phyloP scores from a whole-genome alignment of 805 yeast species.

The Wickerhamomyces pijperi region DNA sequence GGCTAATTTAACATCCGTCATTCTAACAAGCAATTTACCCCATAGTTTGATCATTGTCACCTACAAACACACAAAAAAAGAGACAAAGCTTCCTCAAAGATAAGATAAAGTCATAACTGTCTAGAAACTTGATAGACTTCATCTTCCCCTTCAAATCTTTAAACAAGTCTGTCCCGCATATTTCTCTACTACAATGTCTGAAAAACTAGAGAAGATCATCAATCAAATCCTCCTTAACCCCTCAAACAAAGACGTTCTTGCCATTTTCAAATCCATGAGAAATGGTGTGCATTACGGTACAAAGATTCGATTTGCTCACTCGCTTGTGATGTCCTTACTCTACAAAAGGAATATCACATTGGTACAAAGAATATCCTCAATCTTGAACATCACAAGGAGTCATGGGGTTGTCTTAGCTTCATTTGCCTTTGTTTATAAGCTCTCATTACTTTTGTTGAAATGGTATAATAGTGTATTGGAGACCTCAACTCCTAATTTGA shows the following conservation, averaged over 20 bases:
- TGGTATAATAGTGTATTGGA: constrained; percentile 11
- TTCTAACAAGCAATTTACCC: too few relatives aligned
- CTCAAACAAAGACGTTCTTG: constrained; percentile 22
- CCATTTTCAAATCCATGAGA: constrained; percentile 27
- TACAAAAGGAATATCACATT: constrained; percentile 25
- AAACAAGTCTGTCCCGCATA: too few relatives aligned
- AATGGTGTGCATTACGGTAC: constrained; percentile 49
- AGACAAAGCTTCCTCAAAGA: too few relatives aligned
- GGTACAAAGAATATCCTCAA: constrained; percentile 31
- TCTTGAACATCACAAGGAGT: constrained; percentile 38
- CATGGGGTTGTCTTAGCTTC: constrained; percentile 47
- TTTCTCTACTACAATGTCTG: too few relatives aligned
- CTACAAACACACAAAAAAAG: too few relatives aligned
- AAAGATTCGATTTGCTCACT: constrained; percentile 50
- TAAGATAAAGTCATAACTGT: too few relatives aligned
- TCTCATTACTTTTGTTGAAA: constrained; percentile 20
- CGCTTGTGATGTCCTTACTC: constrained; percentile 47
- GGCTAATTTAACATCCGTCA: too few relatives aligned
- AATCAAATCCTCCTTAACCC: constrained; percentile 23
- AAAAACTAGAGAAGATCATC: constrained; percentile 1
- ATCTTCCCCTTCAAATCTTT: too few relatives aligned
- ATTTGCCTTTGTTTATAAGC: constrained; percentile 44
- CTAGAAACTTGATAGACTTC: too few relatives aligned
- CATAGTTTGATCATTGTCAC: too few relatives aligned
- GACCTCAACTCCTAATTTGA: constrained; percentile 3